Base-by-base conservation (phyloP, 768 basidiomycete genomes). In the Pleurotus salmoneostramineus region DNA sequence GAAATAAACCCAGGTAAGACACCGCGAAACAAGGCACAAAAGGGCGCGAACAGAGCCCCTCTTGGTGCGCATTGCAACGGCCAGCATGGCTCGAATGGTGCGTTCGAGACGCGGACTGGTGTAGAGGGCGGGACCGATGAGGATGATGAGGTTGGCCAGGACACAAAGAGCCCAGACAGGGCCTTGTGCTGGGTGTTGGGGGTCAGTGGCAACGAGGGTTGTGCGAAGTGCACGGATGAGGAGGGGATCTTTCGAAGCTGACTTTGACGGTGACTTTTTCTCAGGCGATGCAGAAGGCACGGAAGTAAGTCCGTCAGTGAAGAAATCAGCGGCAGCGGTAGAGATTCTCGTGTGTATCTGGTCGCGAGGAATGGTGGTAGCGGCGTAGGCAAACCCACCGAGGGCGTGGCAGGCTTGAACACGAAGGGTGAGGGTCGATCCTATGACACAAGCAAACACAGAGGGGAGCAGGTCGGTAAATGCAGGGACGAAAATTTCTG, bases 81-180 rank as follows among this genome's bases (percentile, higher is more conserved):
- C 70, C 10, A 89, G 73, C 31, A 89, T 71, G 0, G 77, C 75
- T 11, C 76, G 73, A 14, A 89, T 66, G 31, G 74, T 71, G 10
- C 80, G 76, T 35, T 75, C 75, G 17, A 83, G 66, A 49, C 73
- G 74, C 34, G 65, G 56, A 56, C 82, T 74, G 37, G 74, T 72
- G 58, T 71, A 82, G 21, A 88, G 70, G 3, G 72, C 71, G 2
- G 85, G 78, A 1, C 87, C 82, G 2, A 89, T 75, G n/a, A 93
- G 72, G 40, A 87, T 83, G 47, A 89, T 75, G 52, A 92, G 71
- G 59, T 78, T 77, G 0, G 86, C 83, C 1, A 91, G 71, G 34
- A 91, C 85, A 59, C 80, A 81, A 55, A 90, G 73, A 4, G 81
- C 85, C 91, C 91, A 93, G 1, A 88, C 84, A 6, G 91, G 89